These are phyloP conservation scores for Nakazawaea holstii DNA, from an alignment of 805 yeast genomes.

Conservation along the genomic window DNA sequence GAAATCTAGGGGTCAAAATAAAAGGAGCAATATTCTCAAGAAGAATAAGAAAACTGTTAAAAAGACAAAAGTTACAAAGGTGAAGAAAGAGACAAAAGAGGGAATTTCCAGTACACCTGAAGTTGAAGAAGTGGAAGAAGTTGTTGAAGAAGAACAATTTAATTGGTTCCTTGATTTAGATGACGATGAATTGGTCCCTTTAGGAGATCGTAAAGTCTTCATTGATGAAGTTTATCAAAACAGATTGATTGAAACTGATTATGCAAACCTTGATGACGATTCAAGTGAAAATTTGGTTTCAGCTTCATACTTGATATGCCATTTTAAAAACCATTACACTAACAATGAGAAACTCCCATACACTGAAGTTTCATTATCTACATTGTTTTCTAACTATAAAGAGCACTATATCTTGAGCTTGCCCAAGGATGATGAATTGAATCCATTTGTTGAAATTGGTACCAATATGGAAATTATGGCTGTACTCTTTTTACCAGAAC, in stretches of 20 bases:
- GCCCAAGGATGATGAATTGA: slow-evolving; percentile 51
- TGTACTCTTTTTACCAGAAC: slow-evolving; percentile 32
- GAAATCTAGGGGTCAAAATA: slow-evolving; percentile 2
- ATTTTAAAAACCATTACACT: slow-evolving; percentile 20
- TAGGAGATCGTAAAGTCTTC: slow-evolving; percentile 26
- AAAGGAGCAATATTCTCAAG: neutral
- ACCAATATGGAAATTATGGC: slow-evolving; percentile 40
- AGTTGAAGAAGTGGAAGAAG: slow-evolving; percentile 12
- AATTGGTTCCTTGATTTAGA: slow-evolving; percentile 20
- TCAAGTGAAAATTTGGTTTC: slow-evolving; percentile 12
- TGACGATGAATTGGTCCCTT: slow-evolving; percentile 7
- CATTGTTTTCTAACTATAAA: slow-evolving; percentile 38
- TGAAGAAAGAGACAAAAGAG: slow-evolving; percentile 1
- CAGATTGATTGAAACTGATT: slow-evolving; percentile 8
- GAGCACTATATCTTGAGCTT: slow-evolving; percentile 45
- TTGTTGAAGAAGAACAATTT: slow-evolving; percentile 8
- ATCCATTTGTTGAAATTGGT: slow-evolving; percentile 61
- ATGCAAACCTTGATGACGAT: slow-evolving; percentile 16
- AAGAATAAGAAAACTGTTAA: slow-evolving; percentile 2
- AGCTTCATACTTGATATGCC: slow-evolving; percentile 13
- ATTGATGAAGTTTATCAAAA: slow-evolving; percentile 23
- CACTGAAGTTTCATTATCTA: slow-evolving; percentile 23
- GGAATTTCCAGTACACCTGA: neutral
- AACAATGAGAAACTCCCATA: slow-evolving; percentile 22
- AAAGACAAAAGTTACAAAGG: neutral